Percentiles rank a stretch among this genome's conserved stretches.
phyloP scores from a whole-genome alignment of 371 early-diverging fungal genomes.

The Apophysomyces variabilis region DNA sequence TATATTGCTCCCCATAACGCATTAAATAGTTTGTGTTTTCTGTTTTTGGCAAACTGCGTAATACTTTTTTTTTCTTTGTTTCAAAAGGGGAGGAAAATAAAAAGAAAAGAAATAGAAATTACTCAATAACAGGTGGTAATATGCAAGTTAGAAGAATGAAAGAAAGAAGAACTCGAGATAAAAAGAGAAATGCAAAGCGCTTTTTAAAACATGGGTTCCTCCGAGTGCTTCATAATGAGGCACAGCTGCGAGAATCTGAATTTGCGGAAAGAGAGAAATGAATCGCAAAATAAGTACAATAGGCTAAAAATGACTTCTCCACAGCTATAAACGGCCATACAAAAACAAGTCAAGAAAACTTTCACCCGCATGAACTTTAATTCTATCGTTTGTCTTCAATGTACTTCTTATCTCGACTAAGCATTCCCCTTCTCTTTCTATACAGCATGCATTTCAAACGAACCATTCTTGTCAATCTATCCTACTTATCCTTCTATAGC shows the following conservation, averaged over 20 bases:
- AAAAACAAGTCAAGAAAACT: background rate
- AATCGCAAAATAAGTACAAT: background rate
- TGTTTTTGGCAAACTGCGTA: background rate
- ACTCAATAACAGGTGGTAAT: too few relatives aligned
- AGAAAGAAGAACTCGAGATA: background rate
- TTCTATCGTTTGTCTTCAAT: background rate
- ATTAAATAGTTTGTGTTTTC: background rate
- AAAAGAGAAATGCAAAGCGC: background rate
- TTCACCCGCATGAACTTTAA: constrained; percentile 9
- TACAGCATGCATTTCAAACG: background rate
- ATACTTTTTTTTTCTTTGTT: background rate
- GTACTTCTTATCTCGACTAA: constrained; percentile 10
- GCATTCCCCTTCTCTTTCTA: background rate
- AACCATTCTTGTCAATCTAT: too few relatives aligned
- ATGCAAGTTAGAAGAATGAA: background rate
- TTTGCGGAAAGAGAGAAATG: background rate
- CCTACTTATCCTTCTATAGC: background rate
- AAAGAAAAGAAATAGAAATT: background rate
- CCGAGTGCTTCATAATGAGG: constrained; percentile 3
- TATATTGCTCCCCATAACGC: background rate
- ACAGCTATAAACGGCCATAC: constrained; percentile 5
- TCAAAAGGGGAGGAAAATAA: background rate
- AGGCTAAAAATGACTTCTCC: constrained; percentile 7
- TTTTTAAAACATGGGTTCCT: constrained; percentile 5
- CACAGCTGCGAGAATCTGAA: background rate